Base-by-base conservation (phyloP, 768 basidiomycete species). In the Holtermannia corniformis region DNA sequence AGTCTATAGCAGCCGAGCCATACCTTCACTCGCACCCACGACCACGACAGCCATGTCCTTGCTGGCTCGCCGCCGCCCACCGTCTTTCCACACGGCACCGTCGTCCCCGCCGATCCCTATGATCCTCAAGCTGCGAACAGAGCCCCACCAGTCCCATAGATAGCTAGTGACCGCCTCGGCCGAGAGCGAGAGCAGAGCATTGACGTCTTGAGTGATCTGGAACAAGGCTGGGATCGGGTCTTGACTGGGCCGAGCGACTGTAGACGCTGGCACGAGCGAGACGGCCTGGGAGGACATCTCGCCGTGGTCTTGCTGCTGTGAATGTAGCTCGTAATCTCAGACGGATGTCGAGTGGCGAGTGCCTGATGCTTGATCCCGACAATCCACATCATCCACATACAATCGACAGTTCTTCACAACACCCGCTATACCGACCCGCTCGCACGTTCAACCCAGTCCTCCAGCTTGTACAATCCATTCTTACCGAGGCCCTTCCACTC, bases 401-500 rank as follows among this genome's bases (percentile, higher is more conserved):
- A 37, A 37, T 37, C 32, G 16, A 37, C 32, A 37, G 7, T 16
- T 7, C 32, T 37, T 7, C 16, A 7, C 32, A 37, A 37, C 7
- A 7, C 32, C 32, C 16, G n/a, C n/a, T n/a, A n/a, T n/a, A n/a
- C n/a, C n/a, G n/a, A 37, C 24, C 28, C 52, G 41, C 61, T 62
- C 32, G 68, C 68, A 63, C 80, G 84, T 72, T 85, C 84, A 3
- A 79, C 77, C 78, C 81, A 84, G 64, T 91, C 87, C 62, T 89
- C 84, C 44, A 95, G 65, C 37, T 49, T 55, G 28, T 54, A 65
- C 65, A 75, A 58, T 4, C 73, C 73, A 21, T 68, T 79, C 72
- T 89, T 92, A 1, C 80, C 79, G 50, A 92, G 74, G 4, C 92
- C 91, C 73, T 92, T 95, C 88, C 91, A 99, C 73, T 96, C 88